Evolutionary conservation across 176 grass and related monocot genomes (phyloP).

Genomic region (Aegilops speltoides): DNA sequence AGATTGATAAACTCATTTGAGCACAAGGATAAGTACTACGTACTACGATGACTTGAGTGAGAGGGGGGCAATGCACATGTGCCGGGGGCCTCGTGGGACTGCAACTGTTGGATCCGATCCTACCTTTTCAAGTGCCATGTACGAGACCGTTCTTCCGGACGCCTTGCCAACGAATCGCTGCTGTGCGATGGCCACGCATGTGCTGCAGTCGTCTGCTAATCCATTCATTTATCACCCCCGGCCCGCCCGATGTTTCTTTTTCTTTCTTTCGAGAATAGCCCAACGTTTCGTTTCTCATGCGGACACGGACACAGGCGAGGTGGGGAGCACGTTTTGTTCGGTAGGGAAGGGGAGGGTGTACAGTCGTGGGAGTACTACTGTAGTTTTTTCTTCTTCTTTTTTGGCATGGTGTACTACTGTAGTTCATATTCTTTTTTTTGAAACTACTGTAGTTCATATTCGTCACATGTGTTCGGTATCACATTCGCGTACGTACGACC

Average conservation of each 20-base stretch:
- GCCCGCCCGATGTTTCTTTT: neutral
- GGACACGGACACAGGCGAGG: neutral
- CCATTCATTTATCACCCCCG: neutral
- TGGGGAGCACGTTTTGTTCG: constrained; percentile 41
- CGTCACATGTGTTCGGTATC: constrained; percentile 17
- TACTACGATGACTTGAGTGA: neutral
- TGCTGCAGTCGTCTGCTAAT: neutral
- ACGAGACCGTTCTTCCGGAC: neutral
- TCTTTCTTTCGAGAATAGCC: too few species aligned
- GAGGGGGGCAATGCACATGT: constrained; percentile 32
- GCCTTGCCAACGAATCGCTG: neutral
- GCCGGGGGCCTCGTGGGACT: constrained; percentile 21
- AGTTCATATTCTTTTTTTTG: neutral
- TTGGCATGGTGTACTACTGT: neutral
- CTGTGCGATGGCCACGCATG: constrained; percentile 5
- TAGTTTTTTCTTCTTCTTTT: neutral
- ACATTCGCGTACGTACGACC: neutral
- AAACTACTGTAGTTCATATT: neutral
- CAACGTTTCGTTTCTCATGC: neutral
- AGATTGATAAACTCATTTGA: neutral
- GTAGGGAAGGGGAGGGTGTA: neutral
- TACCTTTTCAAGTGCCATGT: neutral
- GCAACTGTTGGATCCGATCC: constrained; percentile 27
- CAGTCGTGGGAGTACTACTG: too few species aligned
- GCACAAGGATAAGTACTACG: neutral